These are phyloP conservation scores for Euphorbia schlechtendalii DNA, from an alignment of 441 rosid species.

Conservation along the genomic window DNA sequence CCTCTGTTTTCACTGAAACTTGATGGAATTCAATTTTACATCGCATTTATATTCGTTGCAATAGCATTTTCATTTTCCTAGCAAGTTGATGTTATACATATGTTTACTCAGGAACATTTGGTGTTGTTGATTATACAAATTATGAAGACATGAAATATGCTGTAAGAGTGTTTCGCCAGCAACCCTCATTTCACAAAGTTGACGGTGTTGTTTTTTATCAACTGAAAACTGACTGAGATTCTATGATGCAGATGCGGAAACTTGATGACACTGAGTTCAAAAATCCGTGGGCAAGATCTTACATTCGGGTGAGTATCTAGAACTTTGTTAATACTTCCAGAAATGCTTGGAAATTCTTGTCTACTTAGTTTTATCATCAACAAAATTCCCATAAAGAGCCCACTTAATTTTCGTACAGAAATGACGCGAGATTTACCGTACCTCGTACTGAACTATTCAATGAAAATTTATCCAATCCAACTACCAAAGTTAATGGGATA, in stretches of 20 bases:
- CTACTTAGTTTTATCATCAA: too few relatives aligned
- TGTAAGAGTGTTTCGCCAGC: constrained; percentile 43
- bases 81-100: constrained; percentile 7
- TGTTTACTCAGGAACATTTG: constrained; percentile 65
- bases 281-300: constrained; percentile 83
- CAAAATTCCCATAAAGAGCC: too few relatives aligned
- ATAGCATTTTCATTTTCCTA: background rate
- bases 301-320: constrained; percentile 47
- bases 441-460: too few relatives aligned
- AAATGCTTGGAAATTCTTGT: too few relatives aligned
- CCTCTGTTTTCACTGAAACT: background rate
- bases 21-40: constrained; percentile 1
- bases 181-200: background rate
- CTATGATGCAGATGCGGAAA: constrained; percentile 52
- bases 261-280: constrained; percentile 86
- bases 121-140: constrained; percentile 88
- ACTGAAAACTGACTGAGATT: too few relatives aligned
- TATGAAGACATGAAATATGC: constrained; percentile 95
- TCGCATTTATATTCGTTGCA: too few relatives aligned
- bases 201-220: background rate
- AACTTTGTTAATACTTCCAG: background rate
- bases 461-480: too few relatives aligned
- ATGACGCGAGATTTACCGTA: background rate
- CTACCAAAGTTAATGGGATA: too few relatives aligned
- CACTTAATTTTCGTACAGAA: background rate